phyloP scores from a whole-genome alignment of 805 yeast species.

The Kodamaea hsintzibuensis region DNA sequence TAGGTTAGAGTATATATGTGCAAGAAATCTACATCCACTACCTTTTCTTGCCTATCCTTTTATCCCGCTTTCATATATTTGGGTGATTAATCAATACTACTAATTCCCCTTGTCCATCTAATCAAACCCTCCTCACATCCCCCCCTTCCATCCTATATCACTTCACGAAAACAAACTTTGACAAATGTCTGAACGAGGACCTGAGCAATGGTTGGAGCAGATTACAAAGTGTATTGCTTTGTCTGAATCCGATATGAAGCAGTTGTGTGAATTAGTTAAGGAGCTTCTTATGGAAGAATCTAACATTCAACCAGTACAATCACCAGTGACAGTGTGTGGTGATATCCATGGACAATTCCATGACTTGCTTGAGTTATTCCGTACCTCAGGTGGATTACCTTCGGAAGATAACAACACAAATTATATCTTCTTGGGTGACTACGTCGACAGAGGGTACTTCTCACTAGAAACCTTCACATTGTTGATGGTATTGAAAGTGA shows the following conservation, averaged over 20 bases:
- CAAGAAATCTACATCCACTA: neutral
- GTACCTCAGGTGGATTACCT: constrained; percentile 92
- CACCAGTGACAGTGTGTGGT: constrained; percentile 95
- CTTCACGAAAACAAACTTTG: no score
- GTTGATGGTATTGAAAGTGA: constrained; percentile 89
- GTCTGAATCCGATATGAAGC: constrained; percentile 93
- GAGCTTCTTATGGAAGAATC: constrained; percentile 95
- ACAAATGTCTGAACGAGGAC: constrained; percentile 78
- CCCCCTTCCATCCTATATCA: no score
- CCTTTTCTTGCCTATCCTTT: neutral
- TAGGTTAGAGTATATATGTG: neutral
- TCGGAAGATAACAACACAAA: constrained; percentile 60
- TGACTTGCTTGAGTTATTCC: constrained; percentile 84
- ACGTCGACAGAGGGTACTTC: constrained; percentile 97
- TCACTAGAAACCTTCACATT: constrained; percentile 91
- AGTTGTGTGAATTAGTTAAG: constrained; percentile 91
- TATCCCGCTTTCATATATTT: neutral
- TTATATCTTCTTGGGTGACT: constrained; percentile 90
- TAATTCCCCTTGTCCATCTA: neutral
- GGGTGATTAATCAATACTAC: neutral
- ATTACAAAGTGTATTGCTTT: constrained; percentile 86
- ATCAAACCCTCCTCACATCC: neutral
- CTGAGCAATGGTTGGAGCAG: constrained; percentile 95
- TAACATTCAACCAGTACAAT: constrained; percentile 88
- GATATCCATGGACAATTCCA: constrained; percentile 99